Conservation (phyloP, 1,284 basidiomycete species). For the Tylopilus sp. region DNA sequence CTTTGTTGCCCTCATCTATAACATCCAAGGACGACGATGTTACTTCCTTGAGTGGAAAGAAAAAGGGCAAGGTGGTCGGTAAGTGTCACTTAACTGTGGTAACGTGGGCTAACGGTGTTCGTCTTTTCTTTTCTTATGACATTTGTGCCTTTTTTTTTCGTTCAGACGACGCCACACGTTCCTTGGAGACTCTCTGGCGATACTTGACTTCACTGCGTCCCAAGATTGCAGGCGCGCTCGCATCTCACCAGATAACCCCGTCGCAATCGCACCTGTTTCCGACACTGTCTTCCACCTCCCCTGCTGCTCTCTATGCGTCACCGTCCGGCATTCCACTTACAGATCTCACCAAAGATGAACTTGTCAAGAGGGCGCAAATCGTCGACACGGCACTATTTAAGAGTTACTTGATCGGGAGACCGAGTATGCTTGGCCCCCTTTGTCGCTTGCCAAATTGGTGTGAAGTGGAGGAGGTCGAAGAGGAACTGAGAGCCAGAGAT, state of each 20-base stretch:
- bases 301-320: conserved; percentile 79
- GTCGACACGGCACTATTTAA: conserved; percentile 98
- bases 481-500: conserved; percentile 83
- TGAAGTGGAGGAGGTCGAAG: conserved; percentile 95
- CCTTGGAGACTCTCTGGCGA: conserved; percentile 75
- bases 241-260: conserved; percentile 75
- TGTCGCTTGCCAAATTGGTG: conserved; percentile 98
- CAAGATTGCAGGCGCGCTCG: conserved; percentile 83
- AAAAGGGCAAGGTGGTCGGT: conserved; percentile 48
- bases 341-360: conserved; percentile 80
- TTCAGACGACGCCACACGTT: conserved; percentile 69
- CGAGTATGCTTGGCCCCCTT: conserved; percentile 86
- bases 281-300: conserved; percentile 73
- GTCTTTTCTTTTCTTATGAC: not conserved
- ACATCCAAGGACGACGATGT: conserved; percentile 69
- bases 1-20: conserved; percentile 52
- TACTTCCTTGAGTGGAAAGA: conserved; percentile 60
- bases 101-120: conserved; percentile 13
- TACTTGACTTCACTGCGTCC: conserved; percentile 90
- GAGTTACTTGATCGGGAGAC: conserved; percentile 88
- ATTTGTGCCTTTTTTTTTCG: not conserved
- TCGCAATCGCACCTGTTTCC: conserved; percentile 73
- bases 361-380: conserved; percentile 90
- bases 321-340: conserved; percentile 76
- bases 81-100: conserved; percentile 19